Evolutionary conservation across 2,329 filamentous ascomycete genomes (phyloP).

Genomic region (Aureobasidium sp.): DNA sequence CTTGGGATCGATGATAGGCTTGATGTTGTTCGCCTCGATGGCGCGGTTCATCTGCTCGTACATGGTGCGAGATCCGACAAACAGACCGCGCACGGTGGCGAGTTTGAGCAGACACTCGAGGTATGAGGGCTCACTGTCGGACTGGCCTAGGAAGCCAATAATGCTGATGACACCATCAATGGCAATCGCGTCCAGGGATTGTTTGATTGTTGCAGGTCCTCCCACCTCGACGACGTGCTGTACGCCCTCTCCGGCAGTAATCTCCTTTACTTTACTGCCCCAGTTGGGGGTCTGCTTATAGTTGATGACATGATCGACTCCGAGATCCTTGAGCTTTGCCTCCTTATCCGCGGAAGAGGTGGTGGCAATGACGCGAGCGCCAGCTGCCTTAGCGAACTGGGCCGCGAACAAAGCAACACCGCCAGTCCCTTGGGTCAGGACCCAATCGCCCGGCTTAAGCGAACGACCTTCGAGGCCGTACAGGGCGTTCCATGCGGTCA

Average conservation of each 20-base stretch:
- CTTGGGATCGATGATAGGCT: conserved; percentile 65
- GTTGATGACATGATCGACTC: conserved; percentile 64
- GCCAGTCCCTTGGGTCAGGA: conserved; percentile 76
- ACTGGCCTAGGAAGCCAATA: conserved; percentile 64
- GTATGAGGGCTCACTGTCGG: conserved; percentile 56
- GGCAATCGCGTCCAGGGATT: conserved; percentile 47
- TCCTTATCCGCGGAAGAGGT: conserved; percentile 59
- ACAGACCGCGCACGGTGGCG: conserved; percentile 63
- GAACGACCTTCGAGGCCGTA: conserved; percentile 51
- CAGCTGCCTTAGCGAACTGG: conserved; percentile 62
- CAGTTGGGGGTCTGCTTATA: conserved; percentile 59
- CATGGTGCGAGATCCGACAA: conserved; percentile 62
- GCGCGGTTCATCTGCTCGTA: conserved; percentile 67
- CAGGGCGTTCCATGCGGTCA: conserved; percentile 60
- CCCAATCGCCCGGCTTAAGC: conserved; percentile 46
- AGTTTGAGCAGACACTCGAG: conserved; percentile 56
- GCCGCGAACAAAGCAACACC: conserved; percentile 73
- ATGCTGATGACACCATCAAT: conserved; percentile 62
- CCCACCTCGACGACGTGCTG: conserved; percentile 74
- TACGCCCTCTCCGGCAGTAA: conserved; percentile 63
- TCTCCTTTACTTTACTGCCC: conserved; percentile 58
- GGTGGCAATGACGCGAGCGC: conserved; percentile 64
- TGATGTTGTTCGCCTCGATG: conserved; percentile 65
- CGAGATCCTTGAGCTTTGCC: conserved; percentile 55
- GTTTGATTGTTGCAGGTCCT: conserved; percentile 65